Conservation (phyloP, 2,329 filamentous ascomycete species). For the Monosporascus sp. region DNA sequence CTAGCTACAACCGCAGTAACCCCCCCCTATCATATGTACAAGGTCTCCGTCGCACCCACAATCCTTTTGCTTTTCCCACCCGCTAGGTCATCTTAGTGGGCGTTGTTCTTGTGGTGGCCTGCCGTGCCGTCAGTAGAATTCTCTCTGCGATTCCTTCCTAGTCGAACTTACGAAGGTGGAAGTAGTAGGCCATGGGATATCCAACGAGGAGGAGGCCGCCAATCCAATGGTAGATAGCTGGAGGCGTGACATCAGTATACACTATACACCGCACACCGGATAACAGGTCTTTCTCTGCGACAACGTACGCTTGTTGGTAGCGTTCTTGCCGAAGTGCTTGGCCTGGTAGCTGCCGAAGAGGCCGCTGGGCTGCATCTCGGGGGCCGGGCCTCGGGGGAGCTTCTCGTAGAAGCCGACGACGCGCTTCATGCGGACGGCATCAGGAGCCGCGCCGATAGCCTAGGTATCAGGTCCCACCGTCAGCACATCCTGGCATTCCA, state of each 20-base stretch:
- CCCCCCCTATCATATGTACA: slow-evolving; percentile 24
- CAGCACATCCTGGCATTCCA: slow-evolving; percentile 25
- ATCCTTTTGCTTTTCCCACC: not conserved
- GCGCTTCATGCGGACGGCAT: slow-evolving; percentile 96
- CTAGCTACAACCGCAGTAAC: slow-evolving; percentile 2
- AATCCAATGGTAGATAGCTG: slow-evolving; percentile 87
- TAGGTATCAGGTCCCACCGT: slow-evolving; percentile 38
- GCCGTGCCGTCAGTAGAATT: slow-evolving; percentile 13
- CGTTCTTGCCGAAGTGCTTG: slow-evolving; percentile 93
- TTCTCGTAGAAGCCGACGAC: slow-evolving; percentile 99
- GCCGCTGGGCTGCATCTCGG: slow-evolving; percentile 75
- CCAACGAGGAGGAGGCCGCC: slow-evolving; percentile 73
- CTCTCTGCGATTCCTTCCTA: not conserved
- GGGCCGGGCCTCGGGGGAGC: slow-evolving; percentile 87
- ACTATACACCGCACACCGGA: not conserved
- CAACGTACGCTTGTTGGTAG: slow-evolving; percentile 78
- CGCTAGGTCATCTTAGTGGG: slow-evolving; percentile 62
- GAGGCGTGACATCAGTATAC: slow-evolving; percentile 16
- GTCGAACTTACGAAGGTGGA: slow-evolving; percentile 84
- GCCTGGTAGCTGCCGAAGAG: slow-evolving; percentile 84
- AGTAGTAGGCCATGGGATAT: slow-evolving; percentile 99
- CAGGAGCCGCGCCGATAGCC: slow-evolving; percentile 91
- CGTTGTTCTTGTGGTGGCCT: slow-evolving; percentile 99
- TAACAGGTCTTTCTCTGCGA: not conserved
- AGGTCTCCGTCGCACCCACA: slow-evolving; percentile 8